Evolutionary conservation across 169 alveolate species (phyloP).

Genomic region (Eimeria maxima): DNA sequence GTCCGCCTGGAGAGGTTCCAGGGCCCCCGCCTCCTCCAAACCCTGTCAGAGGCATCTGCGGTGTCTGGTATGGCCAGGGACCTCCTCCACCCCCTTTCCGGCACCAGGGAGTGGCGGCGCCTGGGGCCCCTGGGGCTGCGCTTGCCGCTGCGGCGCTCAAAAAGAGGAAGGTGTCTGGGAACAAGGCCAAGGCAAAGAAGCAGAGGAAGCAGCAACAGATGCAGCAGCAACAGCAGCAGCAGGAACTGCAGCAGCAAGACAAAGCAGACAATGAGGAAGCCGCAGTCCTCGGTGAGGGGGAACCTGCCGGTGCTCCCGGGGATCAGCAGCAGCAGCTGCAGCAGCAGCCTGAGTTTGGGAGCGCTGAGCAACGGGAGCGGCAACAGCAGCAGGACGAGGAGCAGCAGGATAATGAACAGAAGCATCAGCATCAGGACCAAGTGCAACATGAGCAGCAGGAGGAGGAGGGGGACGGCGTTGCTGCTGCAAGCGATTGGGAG

Average conservation of each 20-base stretch:
- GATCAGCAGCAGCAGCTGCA: slow-evolving; percentile 31
- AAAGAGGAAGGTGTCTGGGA: slow-evolving; percentile 33
- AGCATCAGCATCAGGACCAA: slow-evolving; percentile 37
- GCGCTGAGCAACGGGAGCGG: not conserved
- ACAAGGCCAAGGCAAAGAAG: slow-evolving; percentile 64
- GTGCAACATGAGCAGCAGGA: not conserved
- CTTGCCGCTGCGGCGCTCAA: slow-evolving; percentile 5
- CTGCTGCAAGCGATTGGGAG: slow-evolving; percentile 51
- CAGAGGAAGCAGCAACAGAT: slow-evolving; percentile 52
- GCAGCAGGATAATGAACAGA: slow-evolving; percentile 29
- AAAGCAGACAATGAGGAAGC: not conserved
- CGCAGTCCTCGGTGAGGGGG: not conserved
- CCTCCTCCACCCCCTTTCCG: slow-evolving; percentile 57
- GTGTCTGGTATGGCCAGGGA: slow-evolving; percentile 24
- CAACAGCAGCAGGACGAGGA: slow-evolving; percentile 35
- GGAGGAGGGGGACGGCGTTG: slow-evolving; percentile 23
- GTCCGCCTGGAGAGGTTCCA: slow-evolving; percentile 45
- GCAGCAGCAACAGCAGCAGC: slow-evolving; percentile 9
- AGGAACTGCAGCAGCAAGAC: slow-evolving; percentile 28
- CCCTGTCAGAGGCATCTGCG: slow-evolving; percentile 25
- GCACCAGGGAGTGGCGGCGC: slow-evolving; percentile 37
- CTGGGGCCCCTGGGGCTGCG: slow-evolving; percentile 56
- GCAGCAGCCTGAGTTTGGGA: slow-evolving; percentile 22
- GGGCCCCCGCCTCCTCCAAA: slow-evolving; percentile 59
- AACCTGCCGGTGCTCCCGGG: not conserved